Evolutionary conservation across 768 basidiomycete species (phyloP).

Genomic region (Psilocybe azurescens): DNA sequence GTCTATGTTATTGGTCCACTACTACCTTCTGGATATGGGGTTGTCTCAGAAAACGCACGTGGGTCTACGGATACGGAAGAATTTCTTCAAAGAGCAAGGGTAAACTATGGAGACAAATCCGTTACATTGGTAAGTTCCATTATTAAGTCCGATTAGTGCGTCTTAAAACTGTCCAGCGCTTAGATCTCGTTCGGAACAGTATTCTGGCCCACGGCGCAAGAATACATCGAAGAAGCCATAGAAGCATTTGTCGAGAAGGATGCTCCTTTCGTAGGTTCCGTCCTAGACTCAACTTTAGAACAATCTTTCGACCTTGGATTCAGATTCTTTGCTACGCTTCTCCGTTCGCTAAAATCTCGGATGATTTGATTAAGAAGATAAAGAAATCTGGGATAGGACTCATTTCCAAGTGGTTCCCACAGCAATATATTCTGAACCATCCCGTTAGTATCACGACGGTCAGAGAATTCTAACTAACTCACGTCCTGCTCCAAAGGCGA

Average conservation of each 20-base stretch:
- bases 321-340: conserved; percentile 17
- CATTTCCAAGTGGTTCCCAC: conserved; percentile 12
- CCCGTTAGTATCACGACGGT: neutral
- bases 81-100: conserved; percentile 5
- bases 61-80: neutral
- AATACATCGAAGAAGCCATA: conserved; percentile 15
- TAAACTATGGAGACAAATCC: conserved; percentile 7
- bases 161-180: neutral
- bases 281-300: neutral
- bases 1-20: conserved; percentile 16
- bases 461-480: neutral
- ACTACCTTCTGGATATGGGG: conserved; percentile 10
- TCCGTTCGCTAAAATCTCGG: conserved; percentile 11
- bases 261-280: conserved; percentile 14
- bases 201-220: conserved; percentile 11
- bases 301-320: neutral
- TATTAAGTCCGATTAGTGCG: neutral
- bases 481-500: conserved; percentile 8
- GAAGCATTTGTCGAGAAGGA: conserved; percentile 16
- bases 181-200: conserved; percentile 18
- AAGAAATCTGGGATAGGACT: conserved; percentile 10
- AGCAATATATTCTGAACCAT: conserved; percentile 17
- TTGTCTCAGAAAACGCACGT: neutral
- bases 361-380: conserved; percentile 1
- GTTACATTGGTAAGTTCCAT: conserved; percentile 15